These are phyloP conservation scores for Mycosphaerelloides madeirae DNA, from an alignment of 2,329 filamentous ascomycete species.

Conservation along the genomic window DNA sequence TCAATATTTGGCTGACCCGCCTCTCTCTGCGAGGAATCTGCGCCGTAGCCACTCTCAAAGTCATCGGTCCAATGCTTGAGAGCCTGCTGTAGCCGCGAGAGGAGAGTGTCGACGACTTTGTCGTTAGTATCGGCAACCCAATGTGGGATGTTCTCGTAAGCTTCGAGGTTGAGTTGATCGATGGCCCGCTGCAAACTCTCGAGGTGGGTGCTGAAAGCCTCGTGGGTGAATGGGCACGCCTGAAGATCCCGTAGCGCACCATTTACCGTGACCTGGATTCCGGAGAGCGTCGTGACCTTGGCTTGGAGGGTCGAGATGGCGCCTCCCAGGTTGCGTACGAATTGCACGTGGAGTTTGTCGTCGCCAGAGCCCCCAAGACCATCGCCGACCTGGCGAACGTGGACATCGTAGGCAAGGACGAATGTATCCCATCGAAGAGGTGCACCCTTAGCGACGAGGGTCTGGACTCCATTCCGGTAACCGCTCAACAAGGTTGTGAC, in stretches of 20 bases:
- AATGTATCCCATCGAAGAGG: constrained; percentile 96
- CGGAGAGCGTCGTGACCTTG: constrained; percentile 74
- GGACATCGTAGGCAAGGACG: constrained; percentile 91
- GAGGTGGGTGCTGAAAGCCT: constrained; percentile 74
- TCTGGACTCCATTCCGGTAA: constrained; percentile 85
- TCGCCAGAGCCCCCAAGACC: constrained; percentile 22
- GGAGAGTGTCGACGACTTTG: constrained; percentile 74
- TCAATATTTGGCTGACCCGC: constrained; percentile 61
- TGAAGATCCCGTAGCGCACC: constrained; percentile 78
- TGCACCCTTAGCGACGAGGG: constrained; percentile 77
- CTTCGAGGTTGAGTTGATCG: constrained; percentile 93
- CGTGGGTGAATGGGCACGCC: constrained; percentile 73
- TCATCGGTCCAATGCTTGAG: constrained; percentile 81
- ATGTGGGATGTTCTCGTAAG: constrained; percentile 84
- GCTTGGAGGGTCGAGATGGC: constrained; percentile 82
- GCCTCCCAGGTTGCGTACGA: constrained; percentile 86
- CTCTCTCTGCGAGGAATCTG: constrained; percentile 34
- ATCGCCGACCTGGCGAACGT: constrained; percentile 59
- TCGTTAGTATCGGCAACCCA: constrained; percentile 88
- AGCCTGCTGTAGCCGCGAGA: constrained; percentile 76
- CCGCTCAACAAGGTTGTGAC: constrained; percentile 84
- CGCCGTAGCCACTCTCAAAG: constrained; percentile 57
- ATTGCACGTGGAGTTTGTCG: constrained; percentile 68
- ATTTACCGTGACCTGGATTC: constrained; percentile 75
- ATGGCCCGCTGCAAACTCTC: constrained; percentile 86